phyloP scores from a whole-genome alignment of 2,329 filamentous ascomycete species.

The Fonsecaea monophora region DNA sequence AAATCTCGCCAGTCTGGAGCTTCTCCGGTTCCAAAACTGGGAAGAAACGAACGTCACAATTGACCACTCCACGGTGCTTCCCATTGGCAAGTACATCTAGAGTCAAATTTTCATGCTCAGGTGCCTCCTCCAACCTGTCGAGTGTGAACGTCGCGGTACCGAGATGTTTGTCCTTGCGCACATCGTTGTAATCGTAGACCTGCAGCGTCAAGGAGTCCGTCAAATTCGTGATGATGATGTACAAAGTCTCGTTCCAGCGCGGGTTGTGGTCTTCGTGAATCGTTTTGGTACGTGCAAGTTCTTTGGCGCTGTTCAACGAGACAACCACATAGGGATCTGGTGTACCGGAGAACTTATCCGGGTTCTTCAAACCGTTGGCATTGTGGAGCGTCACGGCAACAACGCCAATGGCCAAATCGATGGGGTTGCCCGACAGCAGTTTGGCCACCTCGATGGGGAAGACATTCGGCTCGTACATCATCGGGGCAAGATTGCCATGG shows the following conservation, averaged over 20 bases:
- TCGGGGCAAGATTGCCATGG: constrained; percentile 88
- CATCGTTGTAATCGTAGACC: constrained; percentile 92
- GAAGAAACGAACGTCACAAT: constrained; percentile 90
- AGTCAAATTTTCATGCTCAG: constrained; percentile 81
- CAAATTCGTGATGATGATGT: constrained; percentile 90
- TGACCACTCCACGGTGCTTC: constrained; percentile 79
- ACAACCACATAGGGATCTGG: constrained; percentile 88
- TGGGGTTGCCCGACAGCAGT: constrained; percentile 90
- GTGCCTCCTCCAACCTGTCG: constrained; percentile 77
- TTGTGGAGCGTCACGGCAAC: constrained; percentile 89
- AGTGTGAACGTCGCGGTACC: constrained; percentile 84
- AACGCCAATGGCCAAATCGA: constrained; percentile 95
- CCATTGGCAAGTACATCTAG: constrained; percentile 85
- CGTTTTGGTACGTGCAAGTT: constrained; percentile 87
- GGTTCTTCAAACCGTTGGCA: constrained; percentile 90
- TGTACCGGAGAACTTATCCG: constrained; percentile 89
- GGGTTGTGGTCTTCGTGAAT: constrained; percentile 84
- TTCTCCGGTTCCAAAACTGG: constrained; percentile 79
- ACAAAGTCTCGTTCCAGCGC: constrained; percentile 95
- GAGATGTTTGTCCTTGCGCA: constrained; percentile 94
- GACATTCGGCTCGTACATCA: constrained; percentile 98
- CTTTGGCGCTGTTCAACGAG: constrained; percentile 80
- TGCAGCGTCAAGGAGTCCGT: constrained; percentile 85
- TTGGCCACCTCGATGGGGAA: constrained; percentile 99
- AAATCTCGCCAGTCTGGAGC: constrained; percentile 75